A percentile compares a stretch with the other conserved stretches of the same genome.
Evolutionary conservation across 768 basidiomycete species (phyloP).

Genomic region (Macrolepiota fuliginosa): DNA sequence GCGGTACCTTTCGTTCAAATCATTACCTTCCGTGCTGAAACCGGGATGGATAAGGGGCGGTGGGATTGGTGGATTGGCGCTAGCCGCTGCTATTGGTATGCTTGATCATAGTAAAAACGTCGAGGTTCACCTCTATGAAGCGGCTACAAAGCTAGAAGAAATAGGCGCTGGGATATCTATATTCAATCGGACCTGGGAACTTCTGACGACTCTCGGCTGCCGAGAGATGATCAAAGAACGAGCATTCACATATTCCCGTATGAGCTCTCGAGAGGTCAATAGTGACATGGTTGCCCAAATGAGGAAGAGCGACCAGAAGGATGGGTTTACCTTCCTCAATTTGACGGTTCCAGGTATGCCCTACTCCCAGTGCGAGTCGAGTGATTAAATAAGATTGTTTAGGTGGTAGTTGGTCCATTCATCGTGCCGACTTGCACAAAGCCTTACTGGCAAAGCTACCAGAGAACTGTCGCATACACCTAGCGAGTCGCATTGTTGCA

Average conservation of each 20-base stretch:
- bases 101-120: slow-evolving; percentile 24
- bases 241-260: not conserved
- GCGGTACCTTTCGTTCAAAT: not conserved
- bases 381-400: not conserved
- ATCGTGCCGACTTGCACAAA: slow-evolving; percentile 49
- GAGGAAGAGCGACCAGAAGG: slow-evolving; percentile 30
- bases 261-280: not conserved
- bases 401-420: slow-evolving; percentile 29
- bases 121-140: slow-evolving; percentile 38
- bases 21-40: not conserved
- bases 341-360: slow-evolving; percentile 25
- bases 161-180: slow-evolving; percentile 36
- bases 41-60: slow-evolving; percentile 22
- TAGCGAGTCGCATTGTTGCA: slow-evolving; percentile 40
- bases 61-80: slow-evolving; percentile 27
- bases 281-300: slow-evolving; percentile 21
- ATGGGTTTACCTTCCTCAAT: slow-evolving; percentile 24
- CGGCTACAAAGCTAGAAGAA: slow-evolving; percentile 32
- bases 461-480: slow-evolving; percentile 30
- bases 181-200: slow-evolving; percentile 29
- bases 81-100: slow-evolving; percentile 22
- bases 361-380: not conserved
- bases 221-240: slow-evolving; percentile 13
- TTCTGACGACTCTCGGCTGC: slow-evolving; percentile 21
- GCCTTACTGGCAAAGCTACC: slow-evolving; percentile 40